Evolutionary conservation across 2,329 filamentous ascomycete species (phyloP), one percentile per base, ranked within the genome.

Genomic region (Aureobasidium sp.): DNA sequence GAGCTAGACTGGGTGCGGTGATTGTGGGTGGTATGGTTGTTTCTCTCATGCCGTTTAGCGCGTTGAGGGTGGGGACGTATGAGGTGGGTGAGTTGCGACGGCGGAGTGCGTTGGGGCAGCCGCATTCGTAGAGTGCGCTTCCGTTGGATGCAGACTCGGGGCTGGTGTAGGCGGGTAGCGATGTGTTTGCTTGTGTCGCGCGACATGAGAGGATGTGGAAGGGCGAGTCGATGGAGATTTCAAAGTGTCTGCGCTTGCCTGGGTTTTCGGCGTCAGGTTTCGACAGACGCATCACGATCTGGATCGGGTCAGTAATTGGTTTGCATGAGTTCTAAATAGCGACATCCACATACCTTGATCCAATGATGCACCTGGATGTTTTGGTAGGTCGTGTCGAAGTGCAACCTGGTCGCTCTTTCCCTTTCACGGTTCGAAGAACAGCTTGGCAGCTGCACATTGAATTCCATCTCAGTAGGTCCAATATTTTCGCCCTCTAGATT

Each of bases 141-240:
- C 70, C 68, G 56, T 68, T 68, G 36, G 69, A 64, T 6, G 65
- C 66, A 37, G 62, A 63, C 63, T 81, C 79, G 11, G 81, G 82
- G 62, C 77, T 82, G 9, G 84, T 86, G 73, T 97, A 97, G 17
- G 89, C 88, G 0, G 92, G 92, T 12, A 96, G 82, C 14, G 86
- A 86, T 29, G 89, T 96, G 74, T 96, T 96, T 55, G 90, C 88
- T 72, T 94, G 89, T 0, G 91, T 95, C n/a, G 92, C 91, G 65
- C 89, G 89, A 77, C 92, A 97, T 65, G 92, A 93, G 52, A 96
- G 87, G 49, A 96, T 90, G 65, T 93, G 93, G 72, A 97, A 93
- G 0, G 92, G 92, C 1, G 91, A 96, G 75, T 97, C 92, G 68
- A 97, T 97, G 67, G 91, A 96, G 69, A 96, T 96, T 74, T 97